These are phyloP conservation scores for Cubamyces sp. DNA, from an alignment of 768 basidiomycete species.

Conservation along the genomic window DNA sequence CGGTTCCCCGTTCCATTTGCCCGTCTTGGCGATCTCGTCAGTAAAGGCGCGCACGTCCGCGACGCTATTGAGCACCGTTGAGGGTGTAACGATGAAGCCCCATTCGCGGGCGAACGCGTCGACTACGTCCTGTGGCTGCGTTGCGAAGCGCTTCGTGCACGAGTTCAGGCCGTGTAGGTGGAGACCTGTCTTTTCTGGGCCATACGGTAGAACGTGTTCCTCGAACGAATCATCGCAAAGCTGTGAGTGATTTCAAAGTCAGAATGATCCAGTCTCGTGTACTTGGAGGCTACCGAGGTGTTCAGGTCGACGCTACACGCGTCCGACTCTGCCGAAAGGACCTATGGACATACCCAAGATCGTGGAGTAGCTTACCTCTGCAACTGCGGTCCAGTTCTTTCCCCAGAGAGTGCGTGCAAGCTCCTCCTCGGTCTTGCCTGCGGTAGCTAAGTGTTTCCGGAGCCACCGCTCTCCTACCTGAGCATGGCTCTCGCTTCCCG, in stretches of 20 bases:
- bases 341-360: too few relatives aligned
- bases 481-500: conserved; percentile 62
- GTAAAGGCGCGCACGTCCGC: conserved; percentile 76
- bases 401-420: conserved; percentile 79
- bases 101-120: conserved; percentile 84
- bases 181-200: conserved; percentile 82
- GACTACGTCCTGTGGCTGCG: conserved; percentile 67
- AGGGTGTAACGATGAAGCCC: conserved; percentile 86
- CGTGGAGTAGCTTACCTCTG: conserved; percentile 67
- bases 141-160: conserved; percentile 66
- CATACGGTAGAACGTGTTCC: conserved; percentile 90
- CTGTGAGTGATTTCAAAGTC: conserved; percentile 43
- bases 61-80: conserved; percentile 60
- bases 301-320: too few relatives aligned
- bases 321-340: too few relatives aligned
- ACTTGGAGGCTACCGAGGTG: too few relatives aligned
- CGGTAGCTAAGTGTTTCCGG: conserved; percentile 59
- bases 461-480: conserved; percentile 87
- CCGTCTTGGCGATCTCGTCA: conserved; percentile 61
- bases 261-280: background rate
- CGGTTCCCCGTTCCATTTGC: conserved; percentile 81
- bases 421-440: conserved; percentile 70
- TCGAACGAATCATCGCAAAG: conserved; percentile 98
- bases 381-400: conserved; percentile 85
- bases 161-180: conserved; percentile 92